Conservation (phyloP, 805 yeast genomes). For the Teunomyces stri region DNA sequence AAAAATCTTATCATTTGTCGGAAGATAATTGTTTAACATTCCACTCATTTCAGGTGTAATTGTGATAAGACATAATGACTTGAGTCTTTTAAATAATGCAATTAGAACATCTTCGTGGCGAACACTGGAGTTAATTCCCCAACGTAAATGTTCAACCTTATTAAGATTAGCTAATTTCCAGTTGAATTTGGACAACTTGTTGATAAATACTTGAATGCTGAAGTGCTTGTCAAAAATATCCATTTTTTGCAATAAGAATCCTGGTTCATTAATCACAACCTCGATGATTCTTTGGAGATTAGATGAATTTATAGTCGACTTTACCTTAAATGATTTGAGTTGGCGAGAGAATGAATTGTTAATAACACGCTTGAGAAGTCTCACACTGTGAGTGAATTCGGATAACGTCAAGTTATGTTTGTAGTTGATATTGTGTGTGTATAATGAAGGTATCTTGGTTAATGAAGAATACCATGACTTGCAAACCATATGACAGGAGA, state of each 20-base stretch:
- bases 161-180: conserved; percentile 27
- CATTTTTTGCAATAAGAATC: conserved; percentile 19
- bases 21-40: conserved; percentile 16
- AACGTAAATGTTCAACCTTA: conserved; percentile 18
- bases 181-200: conserved; percentile 20
- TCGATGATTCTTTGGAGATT: conserved; percentile 30
- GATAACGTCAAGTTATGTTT: conserved; percentile 22
- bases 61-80: conserved; percentile 20
- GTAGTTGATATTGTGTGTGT: conserved; percentile 17
- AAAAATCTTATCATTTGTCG: conserved; percentile 15
- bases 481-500: conserved; percentile 32
- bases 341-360: conserved; percentile 13
- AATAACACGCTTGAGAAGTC: conserved; percentile 25
- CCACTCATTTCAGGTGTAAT: conserved; percentile 17
- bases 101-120: conserved; percentile 18
- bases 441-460: conserved; percentile 25
- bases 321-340: conserved; percentile 19
- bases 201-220: conserved; percentile 23
- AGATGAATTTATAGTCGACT: conserved; percentile 18
- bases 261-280: conserved; percentile 20
- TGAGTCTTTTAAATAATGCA: conserved; percentile 22
- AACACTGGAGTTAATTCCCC: conserved; percentile 27
- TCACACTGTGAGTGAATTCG: conserved; percentile 30
- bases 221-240: conserved; percentile 28
- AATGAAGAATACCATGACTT: conserved; percentile 32